These are phyloP conservation scores for Phoma sp. DNA, from an alignment of 2,329 filamentous ascomycete genomes.

Conservation along the genomic window DNA sequence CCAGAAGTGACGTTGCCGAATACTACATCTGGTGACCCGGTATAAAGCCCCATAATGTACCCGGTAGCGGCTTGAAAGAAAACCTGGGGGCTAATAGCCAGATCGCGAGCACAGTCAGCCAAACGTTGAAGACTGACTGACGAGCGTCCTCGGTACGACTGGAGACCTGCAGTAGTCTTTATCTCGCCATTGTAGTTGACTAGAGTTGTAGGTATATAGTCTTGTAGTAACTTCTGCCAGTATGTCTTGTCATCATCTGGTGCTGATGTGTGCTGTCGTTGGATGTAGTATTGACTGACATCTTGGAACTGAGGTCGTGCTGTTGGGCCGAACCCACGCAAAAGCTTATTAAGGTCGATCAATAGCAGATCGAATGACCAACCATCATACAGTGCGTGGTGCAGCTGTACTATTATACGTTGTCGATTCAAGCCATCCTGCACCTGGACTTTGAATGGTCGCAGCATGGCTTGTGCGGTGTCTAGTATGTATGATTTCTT, in stretches of 20 bases:
- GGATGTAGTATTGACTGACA: slow-evolving; percentile 58
- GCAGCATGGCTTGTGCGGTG: slow-evolving; percentile 55
- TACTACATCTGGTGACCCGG: slow-evolving; percentile 70
- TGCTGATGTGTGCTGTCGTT: background rate
- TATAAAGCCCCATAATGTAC: slow-evolving; percentile 70
- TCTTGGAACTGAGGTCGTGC: slow-evolving; percentile 66
- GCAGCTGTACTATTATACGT: slow-evolving; percentile 63
- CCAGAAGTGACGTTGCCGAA: slow-evolving; percentile 86
- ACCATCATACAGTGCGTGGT: slow-evolving; percentile 91
- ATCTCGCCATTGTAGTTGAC: slow-evolving; percentile 64
- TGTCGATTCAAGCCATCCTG: slow-evolving; percentile 17
- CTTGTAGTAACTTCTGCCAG: slow-evolving; percentile 73
- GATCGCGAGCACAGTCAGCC: slow-evolving; percentile 29
- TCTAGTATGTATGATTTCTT: slow-evolving; percentile 51
- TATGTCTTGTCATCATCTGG: slow-evolving; percentile 55
- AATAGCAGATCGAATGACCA: slow-evolving; percentile 85
- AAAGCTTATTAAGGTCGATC: slow-evolving; percentile 67
- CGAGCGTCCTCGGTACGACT: slow-evolving; percentile 30
- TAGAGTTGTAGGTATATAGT: slow-evolving; percentile 61
- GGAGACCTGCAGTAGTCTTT: slow-evolving; percentile 13
- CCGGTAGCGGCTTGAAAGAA: slow-evolving; percentile 77
- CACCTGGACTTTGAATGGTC: slow-evolving; percentile 71
- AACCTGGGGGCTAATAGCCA: slow-evolving; percentile 68
- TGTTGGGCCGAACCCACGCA: slow-evolving; percentile 46
- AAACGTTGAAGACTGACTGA: slow-evolving; percentile 23